These are phyloP conservation scores for Allodekkera sacchari DNA, from an alignment of 805 yeast genomes.

Conservation along the genomic window DNA sequence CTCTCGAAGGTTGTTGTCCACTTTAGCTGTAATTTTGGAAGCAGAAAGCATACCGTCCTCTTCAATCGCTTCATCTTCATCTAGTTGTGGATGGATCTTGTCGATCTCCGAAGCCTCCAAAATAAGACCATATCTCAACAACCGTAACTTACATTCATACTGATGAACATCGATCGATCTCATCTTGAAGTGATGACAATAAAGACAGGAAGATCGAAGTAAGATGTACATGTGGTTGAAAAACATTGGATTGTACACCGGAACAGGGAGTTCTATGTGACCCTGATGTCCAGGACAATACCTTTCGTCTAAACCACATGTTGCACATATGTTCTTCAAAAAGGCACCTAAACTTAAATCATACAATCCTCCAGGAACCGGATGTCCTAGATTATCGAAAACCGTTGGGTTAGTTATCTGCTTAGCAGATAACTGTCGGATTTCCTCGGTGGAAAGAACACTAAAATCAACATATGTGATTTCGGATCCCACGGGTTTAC, in stretches of 20 bases:
- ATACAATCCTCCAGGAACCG: conserved; percentile 86
- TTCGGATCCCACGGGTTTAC: conserved; percentile 94
- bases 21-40: conserved; percentile 15
- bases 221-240: conserved; percentile 84
- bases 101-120: conserved; percentile 73
- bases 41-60: conserved; percentile 29
- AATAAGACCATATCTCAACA: conserved; percentile 83
- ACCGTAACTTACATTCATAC: conserved; percentile 65
- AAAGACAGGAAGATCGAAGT: conserved; percentile 78
- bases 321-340: conserved; percentile 77
- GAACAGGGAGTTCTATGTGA: conserved; percentile 92
- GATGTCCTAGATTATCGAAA: conserved; percentile 95
- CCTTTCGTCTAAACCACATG: conserved; percentile 92
- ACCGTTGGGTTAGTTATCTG: conserved; percentile 94
- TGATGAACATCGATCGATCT: conserved; percentile 63
- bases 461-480: conserved; percentile 90
- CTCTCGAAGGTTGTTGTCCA: conserved; percentile 36
- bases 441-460: conserved; percentile 71
- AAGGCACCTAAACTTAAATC: conserved; percentile 96
- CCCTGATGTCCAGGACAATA: conserved; percentile 98
- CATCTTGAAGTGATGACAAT: conserved; percentile 81
- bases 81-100: conserved; percentile 34
- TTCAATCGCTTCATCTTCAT: conserved; percentile 37
- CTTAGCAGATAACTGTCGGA: conserved; percentile 81
- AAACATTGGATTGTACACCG: conserved; percentile 91